Conservation (phyloP, 441 rosid genomes). For the Flueggea neowawraea region DNA sequence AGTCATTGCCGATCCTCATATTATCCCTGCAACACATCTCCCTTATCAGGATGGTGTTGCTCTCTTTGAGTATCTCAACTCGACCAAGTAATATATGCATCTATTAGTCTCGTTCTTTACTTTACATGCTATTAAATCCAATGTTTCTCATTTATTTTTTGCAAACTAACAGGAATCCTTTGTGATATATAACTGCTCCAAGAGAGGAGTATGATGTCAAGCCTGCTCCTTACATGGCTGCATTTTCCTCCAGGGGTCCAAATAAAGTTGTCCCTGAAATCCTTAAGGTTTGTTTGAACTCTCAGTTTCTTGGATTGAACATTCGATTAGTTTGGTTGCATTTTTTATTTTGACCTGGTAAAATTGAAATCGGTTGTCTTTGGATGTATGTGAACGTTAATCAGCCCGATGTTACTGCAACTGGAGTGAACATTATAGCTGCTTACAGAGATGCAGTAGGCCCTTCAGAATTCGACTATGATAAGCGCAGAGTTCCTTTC, state of each 20-base stretch:
- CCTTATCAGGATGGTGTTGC: constrained; percentile 31
- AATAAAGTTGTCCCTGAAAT: constrained; percentile 43
- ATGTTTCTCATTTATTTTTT: not conserved
- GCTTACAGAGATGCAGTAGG: constrained; percentile 27
- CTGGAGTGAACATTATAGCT: constrained; percentile 55
- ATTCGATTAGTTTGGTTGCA: not conserved
- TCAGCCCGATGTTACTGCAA: constrained; percentile 70
- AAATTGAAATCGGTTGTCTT: not conserved
- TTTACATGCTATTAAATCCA: too few species aligned
- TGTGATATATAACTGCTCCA: constrained; percentile 33
- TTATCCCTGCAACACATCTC: constrained; percentile 53
- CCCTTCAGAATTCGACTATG: constrained; percentile 18
- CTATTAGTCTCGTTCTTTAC: not conserved
- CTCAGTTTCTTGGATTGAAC: not conserved
- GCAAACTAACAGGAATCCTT: constrained; percentile 31
- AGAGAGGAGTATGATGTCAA: constrained; percentile 5
- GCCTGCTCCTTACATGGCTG: constrained; percentile 57
- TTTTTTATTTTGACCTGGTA: too few species aligned
- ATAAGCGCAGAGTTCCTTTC: constrained; percentile 33
- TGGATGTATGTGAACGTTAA: not conserved
- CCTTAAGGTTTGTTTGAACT: constrained; percentile 36
- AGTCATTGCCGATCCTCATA: constrained; percentile 37
- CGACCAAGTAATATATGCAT: constrained; percentile 21
- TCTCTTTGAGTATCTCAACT: constrained; percentile 33
- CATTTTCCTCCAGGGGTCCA: constrained; percentile 61